Base-by-base conservation (phyloP, 805 yeast species). In the Metschnikowia proteae region DNA sequence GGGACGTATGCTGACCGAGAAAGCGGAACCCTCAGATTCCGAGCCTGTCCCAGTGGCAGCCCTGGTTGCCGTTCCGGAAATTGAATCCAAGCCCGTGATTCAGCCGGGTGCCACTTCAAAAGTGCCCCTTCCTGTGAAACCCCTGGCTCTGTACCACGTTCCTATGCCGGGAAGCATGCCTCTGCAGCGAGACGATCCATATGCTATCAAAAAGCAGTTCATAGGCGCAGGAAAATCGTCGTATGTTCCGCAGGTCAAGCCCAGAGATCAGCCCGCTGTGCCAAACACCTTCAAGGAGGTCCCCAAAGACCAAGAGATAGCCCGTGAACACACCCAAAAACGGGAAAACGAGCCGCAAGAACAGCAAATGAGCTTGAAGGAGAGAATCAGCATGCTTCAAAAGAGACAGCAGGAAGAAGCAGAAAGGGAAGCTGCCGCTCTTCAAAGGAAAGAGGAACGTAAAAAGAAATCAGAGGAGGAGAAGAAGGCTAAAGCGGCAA, bases 301-400 rank as follows among this genome's bases (percentile, higher is more conserved):
- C 5, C 53, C 58, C 8, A 65, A 61, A 31, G 60, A 37, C 25
- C 37, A 46, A 22, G 51, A 55, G 9, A 45, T 57, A 3, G 54
- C 45, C n/a, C 43, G 55, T 9, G 59, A 51, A 42, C 38, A 48
- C 23, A 49, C 48, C 25, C 28, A 29, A 11, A 38, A 13, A 9
- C 33, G 27, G 6, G 61, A 6, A 56, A 60, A 26, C 70, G 74
- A 48, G 80, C 74, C 28, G 23, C 84, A 76, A 30, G 80, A 76
- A 31, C 96, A 96, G 6, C 83, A 86, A 56, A 67, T 90, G 71
- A 84, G 95, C 49, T 72, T 92, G 58, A 86, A 86, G 62, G 97
- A 94, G 58, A 78, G 98, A 55, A 89, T 92, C 62, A 88, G 89
- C 4, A 60, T 88, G 60, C 73, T 92, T 44, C 96, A 91, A 63